These are phyloP conservation scores for Trichoderma pleuroti DNA, from an alignment of 2,329 filamentous ascomycete genomes.

Conservation along the genomic window DNA sequence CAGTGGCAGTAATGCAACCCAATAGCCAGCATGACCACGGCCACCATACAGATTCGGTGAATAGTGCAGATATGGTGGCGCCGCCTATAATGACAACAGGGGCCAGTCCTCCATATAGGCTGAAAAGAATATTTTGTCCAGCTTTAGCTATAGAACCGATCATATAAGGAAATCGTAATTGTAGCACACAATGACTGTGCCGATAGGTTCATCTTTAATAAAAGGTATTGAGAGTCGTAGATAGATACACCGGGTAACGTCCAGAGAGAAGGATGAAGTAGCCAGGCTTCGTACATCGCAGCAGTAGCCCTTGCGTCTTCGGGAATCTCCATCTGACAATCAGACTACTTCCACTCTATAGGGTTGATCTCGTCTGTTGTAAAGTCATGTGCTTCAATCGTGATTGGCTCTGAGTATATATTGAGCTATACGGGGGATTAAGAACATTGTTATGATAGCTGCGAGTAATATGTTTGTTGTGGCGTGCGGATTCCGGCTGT, in stretches of 20 bases:
- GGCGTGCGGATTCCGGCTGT: no score
- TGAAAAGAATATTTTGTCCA: not conserved
- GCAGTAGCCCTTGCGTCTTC: no score
- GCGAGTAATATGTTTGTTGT: no score
- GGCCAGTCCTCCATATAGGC: not conserved
- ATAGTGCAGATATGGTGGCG: slow-evolving; percentile 31
- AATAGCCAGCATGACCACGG: slow-evolving; percentile 45
- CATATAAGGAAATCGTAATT: not conserved
- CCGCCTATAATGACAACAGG: not conserved
- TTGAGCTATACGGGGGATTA: no score
- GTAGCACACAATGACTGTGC: no score
- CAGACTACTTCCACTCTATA: no score
- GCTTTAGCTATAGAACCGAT: not conserved
- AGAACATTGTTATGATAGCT: no score
- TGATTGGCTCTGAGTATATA: no score
- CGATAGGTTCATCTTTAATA: not conserved
- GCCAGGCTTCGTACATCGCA: slow-evolving; percentile 29
- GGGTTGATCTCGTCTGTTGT: no score
- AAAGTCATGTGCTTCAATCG: no score
- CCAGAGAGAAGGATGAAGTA: slow-evolving; percentile 57
- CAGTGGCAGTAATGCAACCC: not conserved
- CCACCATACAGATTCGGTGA: slow-evolving; percentile 39
- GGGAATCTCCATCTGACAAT: no score
- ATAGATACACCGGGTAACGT: slow-evolving; percentile 44
- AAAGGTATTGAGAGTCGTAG: slow-evolving; percentile 38